phyloP scores from a whole-genome alignment of 2,329 filamentous ascomycete genomes.

The Colletotrichum tropicicola region DNA sequence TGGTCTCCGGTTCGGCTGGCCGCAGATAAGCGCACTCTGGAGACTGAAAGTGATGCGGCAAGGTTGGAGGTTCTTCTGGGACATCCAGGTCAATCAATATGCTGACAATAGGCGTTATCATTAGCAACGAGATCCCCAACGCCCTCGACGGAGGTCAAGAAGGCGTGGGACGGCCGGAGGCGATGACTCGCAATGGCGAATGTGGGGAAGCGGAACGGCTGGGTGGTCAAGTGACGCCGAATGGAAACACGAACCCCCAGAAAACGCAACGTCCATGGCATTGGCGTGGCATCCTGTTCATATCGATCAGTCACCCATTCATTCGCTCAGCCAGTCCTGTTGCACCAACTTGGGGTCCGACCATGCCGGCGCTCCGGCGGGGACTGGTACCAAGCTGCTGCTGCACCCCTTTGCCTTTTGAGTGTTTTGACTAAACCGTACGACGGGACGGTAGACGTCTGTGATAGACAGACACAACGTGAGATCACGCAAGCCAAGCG shows the following conservation, averaged over 20 bases:
- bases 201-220: constrained; percentile 3
- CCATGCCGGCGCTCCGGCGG: neutral
- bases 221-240: constrained; percentile 14
- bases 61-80: too few relatives aligned
- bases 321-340: neutral
- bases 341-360: neutral
- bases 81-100: too few relatives aligned
- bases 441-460: constrained; percentile 2
- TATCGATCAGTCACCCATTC: neutral
- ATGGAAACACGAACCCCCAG: constrained; percentile 3
- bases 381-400: too few relatives aligned
- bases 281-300: neutral
- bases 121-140: too few relatives aligned
- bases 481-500: constrained; percentile 1
- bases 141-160: too few relatives aligned
- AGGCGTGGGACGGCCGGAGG: too few relatives aligned
- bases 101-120: neutral
- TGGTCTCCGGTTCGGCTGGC: neutral
- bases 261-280: neutral
- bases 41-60: too few relatives aligned
- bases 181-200: constrained; percentile 15
- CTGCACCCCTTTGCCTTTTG: too few relatives aligned
- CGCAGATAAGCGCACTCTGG: neutral
- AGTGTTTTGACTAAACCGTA: neutral
- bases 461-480: neutral